These are phyloP conservation scores for Bruguiera gymnorhiza DNA, from an alignment of 345 rosid species.

Conservation along the genomic window DNA sequence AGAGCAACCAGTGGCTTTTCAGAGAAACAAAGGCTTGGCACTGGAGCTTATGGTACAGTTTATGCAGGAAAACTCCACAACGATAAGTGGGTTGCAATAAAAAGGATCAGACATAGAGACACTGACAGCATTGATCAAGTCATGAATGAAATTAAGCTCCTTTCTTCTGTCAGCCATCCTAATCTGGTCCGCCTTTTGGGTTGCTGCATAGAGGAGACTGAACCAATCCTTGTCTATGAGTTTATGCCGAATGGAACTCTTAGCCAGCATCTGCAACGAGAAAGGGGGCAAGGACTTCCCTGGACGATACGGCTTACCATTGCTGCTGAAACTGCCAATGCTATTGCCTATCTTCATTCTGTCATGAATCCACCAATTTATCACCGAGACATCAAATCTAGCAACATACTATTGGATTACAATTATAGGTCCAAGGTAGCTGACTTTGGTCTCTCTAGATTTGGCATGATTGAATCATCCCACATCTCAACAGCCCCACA, in stretches of 20 bases:
- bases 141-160: slow-evolving; percentile 91
- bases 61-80: slow-evolving; percentile 70
- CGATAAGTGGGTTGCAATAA: slow-evolving; percentile 77
- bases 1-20: slow-evolving; percentile 72
- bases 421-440: slow-evolving; percentile 83
- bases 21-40: slow-evolving; percentile 72
- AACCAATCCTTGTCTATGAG: slow-evolving; percentile 85
- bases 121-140: slow-evolving; percentile 78
- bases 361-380: slow-evolving; percentile 81
- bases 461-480: slow-evolving; percentile 70
- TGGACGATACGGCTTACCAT: slow-evolving; percentile 82
- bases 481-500: slow-evolving; percentile 92
- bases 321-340: slow-evolving; percentile 85
- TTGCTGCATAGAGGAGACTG: slow-evolving; percentile 85
- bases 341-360: slow-evolving; percentile 88
- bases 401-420: slow-evolving; percentile 80
- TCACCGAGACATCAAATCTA: slow-evolving; percentile 90
- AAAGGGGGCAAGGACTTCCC: slow-evolving; percentile 67
- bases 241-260: slow-evolving; percentile 88
- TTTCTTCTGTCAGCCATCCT: slow-evolving; percentile 86
- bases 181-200: slow-evolving; percentile 88
- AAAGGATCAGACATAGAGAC: slow-evolving; percentile 70
- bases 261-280: slow-evolving; percentile 77
- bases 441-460: slow-evolving; percentile 92
- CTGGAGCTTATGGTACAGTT: slow-evolving; percentile 96